These are phyloP conservation scores for Epichloe hybrida DNA, from an alignment of 2,329 filamentous ascomycete genomes.

Conservation along the genomic window DNA sequence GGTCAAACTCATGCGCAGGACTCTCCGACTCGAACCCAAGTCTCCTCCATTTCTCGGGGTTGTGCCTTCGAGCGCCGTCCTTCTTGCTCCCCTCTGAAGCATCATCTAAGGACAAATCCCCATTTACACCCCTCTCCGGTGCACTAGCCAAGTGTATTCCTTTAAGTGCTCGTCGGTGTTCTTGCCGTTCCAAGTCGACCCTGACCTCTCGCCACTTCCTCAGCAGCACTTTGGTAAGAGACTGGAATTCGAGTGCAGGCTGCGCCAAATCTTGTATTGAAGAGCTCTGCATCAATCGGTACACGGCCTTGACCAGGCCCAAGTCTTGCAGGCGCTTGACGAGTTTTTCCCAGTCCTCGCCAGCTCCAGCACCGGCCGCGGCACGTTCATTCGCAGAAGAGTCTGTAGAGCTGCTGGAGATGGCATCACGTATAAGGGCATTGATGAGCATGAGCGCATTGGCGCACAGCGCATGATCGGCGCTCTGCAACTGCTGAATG, in stretches of 20 bases:
- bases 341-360: conserved; percentile 84
- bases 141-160: conserved; percentile 73
- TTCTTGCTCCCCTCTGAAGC: conserved; percentile 30
- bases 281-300: conserved; percentile 86
- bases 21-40: conserved; percentile 86
- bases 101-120: conserved; percentile 24
- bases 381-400: conserved; percentile 13
- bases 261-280: conserved; percentile 82
- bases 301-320: conserved; percentile 84
- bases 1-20: conserved; percentile 72
- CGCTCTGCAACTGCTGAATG: conserved; percentile 80
- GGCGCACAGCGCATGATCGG: conserved; percentile 88
- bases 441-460: conserved; percentile 95
- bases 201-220: conserved; percentile 77
- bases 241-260: conserved; percentile 85
- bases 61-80: conserved; percentile 53
- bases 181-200: conserved; percentile 73
- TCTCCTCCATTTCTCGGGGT: conserved; percentile 84
- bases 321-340: conserved; percentile 89
- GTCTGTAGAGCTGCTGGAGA: conserved; percentile 55
- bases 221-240: conserved; percentile 74
- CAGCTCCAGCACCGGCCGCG: conserved; percentile 9
- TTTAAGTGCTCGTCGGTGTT: conserved; percentile 79
- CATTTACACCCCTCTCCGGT: conserved; percentile 38
- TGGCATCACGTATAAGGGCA: conserved; percentile 81